phyloP scores from a whole-genome alignment of 2,329 filamentous ascomycete genomes.

The Hyphodiscus sp. region DNA sequence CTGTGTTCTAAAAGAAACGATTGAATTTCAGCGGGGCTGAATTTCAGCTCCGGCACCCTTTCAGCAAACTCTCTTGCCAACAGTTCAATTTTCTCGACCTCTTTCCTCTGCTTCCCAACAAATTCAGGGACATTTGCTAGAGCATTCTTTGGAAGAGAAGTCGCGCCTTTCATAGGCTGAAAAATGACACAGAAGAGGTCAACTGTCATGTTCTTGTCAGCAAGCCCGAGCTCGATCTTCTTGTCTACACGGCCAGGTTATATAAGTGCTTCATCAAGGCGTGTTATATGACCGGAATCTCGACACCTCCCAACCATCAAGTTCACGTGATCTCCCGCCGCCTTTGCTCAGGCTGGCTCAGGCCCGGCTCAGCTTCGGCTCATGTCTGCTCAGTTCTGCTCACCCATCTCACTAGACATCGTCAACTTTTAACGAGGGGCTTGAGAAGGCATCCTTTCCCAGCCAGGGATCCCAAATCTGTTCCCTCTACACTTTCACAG shows the following conservation, averaged over 20 bases:
- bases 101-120: slow-evolving; percentile 5
- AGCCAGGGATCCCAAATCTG: slow-evolving; percentile 11
- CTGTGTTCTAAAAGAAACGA: slow-evolving; percentile 57
- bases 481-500: slow-evolving; percentile 24
- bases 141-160: no score
- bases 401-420: slow-evolving; percentile 16
- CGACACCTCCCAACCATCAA: no score
- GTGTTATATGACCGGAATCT: slow-evolving; percentile 32
- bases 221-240: no score
- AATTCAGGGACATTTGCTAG: no score
- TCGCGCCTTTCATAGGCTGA: no score
- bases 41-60: slow-evolving; percentile 42
- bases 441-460: slow-evolving; percentile 11
- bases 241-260: no score
- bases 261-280: no score
- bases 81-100: slow-evolving; percentile 7
- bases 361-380: slow-evolving; percentile 10
- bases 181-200: no score
- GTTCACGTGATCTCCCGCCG: no score
- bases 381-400: slow-evolving; percentile 15
- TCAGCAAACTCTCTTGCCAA: slow-evolving; percentile 38
- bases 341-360: no score
- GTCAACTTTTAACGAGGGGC: slow-evolving; percentile 18
- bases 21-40: slow-evolving; percentile 56
- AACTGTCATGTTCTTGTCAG: no score